phyloP scores from a whole-genome alignment of 345 rosid species.

The Abelmoschus esculentus region DNA sequence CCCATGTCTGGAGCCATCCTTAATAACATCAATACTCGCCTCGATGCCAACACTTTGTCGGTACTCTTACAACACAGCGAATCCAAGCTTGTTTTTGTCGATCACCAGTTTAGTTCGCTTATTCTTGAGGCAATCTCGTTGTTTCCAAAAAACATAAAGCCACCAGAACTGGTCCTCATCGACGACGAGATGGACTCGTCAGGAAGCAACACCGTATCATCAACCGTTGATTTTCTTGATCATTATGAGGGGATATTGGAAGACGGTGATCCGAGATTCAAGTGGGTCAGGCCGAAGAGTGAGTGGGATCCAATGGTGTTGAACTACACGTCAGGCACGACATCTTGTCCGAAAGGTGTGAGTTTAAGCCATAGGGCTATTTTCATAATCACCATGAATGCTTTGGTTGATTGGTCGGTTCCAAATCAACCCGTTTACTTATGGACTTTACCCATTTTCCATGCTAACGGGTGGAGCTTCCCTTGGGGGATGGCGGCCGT shows the following conservation, averaged over 20 bases:
- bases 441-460: constrained; percentile 61
- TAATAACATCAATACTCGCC: constrained; percentile 49
- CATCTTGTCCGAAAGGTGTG: constrained; percentile 55
- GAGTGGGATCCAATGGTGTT: constrained; percentile 24
- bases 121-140: constrained; percentile 38
- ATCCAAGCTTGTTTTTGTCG: too few species aligned
- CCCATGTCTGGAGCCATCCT: constrained; percentile 38
- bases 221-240: constrained; percentile 22
- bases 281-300: constrained; percentile 28
- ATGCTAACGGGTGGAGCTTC: constrained; percentile 54
- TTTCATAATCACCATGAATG: constrained; percentile 29
- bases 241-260: constrained; percentile 37
- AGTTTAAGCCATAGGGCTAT: constrained; percentile 41
- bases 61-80: constrained; percentile 18
- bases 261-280: constrained; percentile 28
- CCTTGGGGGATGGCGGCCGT: constrained; percentile 55
- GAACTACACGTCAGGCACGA: constrained; percentile 56
- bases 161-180: constrained; percentile 33
- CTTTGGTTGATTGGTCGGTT: constrained; percentile 33
- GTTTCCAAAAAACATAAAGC: constrained; percentile 18
- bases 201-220: neutral
- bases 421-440: constrained; percentile 40
- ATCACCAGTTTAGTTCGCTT: constrained; percentile 15
- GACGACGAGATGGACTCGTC: constrained; percentile 17
- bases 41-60: constrained; percentile 42